Percentiles rank a stretch among this genome's conserved stretches.
Conservation (phyloP, 371 early-diverging fungal species). For the Vairimorpha ceranae region DNA sequence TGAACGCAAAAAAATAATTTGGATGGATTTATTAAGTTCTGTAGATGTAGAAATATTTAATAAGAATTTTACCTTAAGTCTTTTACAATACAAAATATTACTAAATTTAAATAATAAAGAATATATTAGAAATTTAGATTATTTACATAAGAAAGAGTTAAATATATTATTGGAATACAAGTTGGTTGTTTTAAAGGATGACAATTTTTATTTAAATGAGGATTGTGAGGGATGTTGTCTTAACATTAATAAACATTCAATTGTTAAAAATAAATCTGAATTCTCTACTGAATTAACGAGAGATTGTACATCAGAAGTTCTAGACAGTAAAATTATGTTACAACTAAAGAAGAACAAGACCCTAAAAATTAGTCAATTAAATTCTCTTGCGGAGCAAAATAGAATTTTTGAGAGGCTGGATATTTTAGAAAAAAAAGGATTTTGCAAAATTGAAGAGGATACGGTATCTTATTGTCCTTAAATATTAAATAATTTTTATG, state of each 20-base stretch:
- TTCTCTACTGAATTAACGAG: not conserved
- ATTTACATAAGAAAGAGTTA: not conserved
- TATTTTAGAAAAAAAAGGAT: constrained; percentile 5
- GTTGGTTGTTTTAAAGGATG: not conserved
- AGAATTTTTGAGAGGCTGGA: not conserved
- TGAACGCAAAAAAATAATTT: constrained; percentile 12
- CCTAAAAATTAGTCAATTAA: not conserved
- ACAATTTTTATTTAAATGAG: not conserved
- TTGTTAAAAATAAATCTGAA: not conserved
- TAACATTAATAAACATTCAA: not conserved
- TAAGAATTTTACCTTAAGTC: not conserved
- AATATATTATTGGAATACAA: not conserved
- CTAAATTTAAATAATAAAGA: not conserved
- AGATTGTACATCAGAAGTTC: not conserved
- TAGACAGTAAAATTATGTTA: constrained; percentile 3
- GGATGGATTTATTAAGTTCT: constrained; percentile 2
- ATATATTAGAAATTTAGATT: not conserved
- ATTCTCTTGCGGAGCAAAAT: not conserved
- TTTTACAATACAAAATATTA: constrained; percentile 9
- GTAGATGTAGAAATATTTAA: constrained; percentile 7
- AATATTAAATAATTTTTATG: not conserved
- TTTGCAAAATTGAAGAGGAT: not conserved
- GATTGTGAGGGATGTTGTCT: not conserved
- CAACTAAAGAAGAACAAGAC: not conserved
- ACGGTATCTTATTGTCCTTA: not conserved